phyloP scores from a whole-genome alignment of 768 basidiomycete species.

The Mrakia hoshinonis region DNA sequence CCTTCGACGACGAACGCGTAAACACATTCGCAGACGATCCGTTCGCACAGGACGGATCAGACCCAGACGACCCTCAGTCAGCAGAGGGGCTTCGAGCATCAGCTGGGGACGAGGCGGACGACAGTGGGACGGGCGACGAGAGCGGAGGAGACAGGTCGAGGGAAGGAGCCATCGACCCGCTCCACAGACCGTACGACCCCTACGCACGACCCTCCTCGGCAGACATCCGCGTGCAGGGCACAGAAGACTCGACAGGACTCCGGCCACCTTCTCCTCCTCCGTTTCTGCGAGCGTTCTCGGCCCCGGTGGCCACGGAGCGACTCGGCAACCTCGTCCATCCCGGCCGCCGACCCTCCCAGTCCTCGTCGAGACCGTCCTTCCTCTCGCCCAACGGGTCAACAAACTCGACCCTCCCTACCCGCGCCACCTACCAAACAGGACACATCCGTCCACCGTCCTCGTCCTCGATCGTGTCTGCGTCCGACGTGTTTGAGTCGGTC shows the following conservation, averaged over 20 bases:
- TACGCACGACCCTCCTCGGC: neutral
- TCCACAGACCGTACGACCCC: neutral
- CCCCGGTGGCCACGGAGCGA: constrained; percentile 18
- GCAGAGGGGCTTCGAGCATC: neutral
- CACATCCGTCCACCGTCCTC: neutral
- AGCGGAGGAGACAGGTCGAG: constrained; percentile 12
- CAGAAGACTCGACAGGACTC: neutral
- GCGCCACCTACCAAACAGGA: neutral
- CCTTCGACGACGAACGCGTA: constrained; percentile 25
- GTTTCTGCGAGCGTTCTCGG: constrained; percentile 26
- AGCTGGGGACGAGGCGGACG: neutral
- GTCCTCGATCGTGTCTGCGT: neutral
- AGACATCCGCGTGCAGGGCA: neutral
- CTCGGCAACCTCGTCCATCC: constrained; percentile 28
- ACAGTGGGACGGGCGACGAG: constrained; percentile 7
- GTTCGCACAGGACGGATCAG: constrained; percentile 27
- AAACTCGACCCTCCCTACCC: constrained; percentile 1
- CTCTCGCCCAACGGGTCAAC: neutral
- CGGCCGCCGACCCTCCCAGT: constrained; percentile 15
- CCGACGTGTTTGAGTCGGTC: neutral
- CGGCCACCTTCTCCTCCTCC: constrained; percentile 9
- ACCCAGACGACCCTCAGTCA: constrained; percentile 11
- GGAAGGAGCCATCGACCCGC: neutral
- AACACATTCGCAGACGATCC: constrained; percentile 28
- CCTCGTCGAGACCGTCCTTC: neutral